Evolutionary conservation across 2,329 filamentous ascomycete species (phyloP).

Genomic region (Ophiostoma populinum): DNA sequence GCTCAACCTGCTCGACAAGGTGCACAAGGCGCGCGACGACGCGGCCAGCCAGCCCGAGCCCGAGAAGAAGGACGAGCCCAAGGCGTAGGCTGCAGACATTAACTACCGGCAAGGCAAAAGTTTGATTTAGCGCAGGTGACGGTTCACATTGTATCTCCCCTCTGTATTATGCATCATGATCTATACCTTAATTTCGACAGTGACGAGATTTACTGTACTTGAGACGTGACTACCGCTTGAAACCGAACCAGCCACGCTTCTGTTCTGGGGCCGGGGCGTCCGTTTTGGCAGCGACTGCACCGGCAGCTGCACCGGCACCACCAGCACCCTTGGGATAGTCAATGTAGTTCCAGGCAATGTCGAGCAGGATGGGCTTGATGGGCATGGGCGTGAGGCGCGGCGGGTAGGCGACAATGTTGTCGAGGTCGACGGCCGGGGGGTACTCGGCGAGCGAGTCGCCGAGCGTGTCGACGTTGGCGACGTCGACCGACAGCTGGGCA

Average conservation of each 20-base stretch:
- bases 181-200: no score
- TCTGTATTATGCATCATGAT: no score
- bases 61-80: conserved; percentile 63
- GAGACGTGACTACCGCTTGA: conserved; percentile 36
- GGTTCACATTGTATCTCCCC: no score
- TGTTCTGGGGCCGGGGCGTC: conserved; percentile 19
- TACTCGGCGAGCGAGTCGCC: conserved; percentile 64
- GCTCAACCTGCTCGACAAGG: conserved; percentile 97
- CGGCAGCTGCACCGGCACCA: conserved; percentile 6
- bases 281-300: conserved; percentile 12
- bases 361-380: conserved; percentile 88
- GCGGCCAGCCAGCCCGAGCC: conserved; percentile 38
- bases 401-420: conserved; percentile 72
- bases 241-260: conserved; percentile 67
- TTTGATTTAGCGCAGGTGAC: no score
- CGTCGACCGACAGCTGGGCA: conserved; percentile 30
- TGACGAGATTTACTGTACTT: no score
- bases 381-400: conserved; percentile 69
- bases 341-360: conserved; percentile 96
- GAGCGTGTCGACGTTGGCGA: conserved; percentile 26
- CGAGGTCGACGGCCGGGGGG: conserved; percentile 51
- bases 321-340: conserved; percentile 56
- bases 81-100: conserved; percentile 34
- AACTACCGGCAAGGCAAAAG: conserved; percentile 1
- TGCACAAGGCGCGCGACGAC: conserved; percentile 82